A percentile compares a stretch with the other conserved stretches of the same genome.
phyloP scores from a whole-genome alignment of 2,329 filamentous ascomycete species.

The Zelopaecilomyces penicillatus region DNA sequence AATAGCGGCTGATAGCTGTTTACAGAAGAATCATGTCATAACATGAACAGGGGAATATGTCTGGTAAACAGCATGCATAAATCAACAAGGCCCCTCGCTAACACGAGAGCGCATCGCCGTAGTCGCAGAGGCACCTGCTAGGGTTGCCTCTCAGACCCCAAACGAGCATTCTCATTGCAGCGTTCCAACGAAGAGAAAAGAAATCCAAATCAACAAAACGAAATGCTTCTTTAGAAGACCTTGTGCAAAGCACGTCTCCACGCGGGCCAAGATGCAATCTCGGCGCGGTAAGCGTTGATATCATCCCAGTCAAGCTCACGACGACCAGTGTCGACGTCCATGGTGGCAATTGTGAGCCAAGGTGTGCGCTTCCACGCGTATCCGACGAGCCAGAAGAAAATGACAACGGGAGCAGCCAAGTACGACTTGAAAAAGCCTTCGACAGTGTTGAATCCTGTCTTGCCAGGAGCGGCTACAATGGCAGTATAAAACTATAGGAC shows the following conservation, averaged over 20 bases:
- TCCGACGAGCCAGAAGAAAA: constrained; percentile 48
- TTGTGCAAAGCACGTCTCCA: constrained; percentile 37
- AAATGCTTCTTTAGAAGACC: constrained; percentile 26
- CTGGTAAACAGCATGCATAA: too few relatives aligned
- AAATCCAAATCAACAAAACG: background rate
- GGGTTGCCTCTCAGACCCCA: too few relatives aligned
- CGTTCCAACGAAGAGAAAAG: background rate
- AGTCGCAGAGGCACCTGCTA: too few relatives aligned
- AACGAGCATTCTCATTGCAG: too few relatives aligned
- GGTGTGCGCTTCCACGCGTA: constrained; percentile 59
- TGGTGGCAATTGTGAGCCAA: constrained; percentile 50
- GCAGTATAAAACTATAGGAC: constrained; percentile 39
- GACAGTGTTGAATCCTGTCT: constrained; percentile 28
- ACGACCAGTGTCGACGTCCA: constrained; percentile 60
- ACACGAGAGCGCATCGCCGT: too few relatives aligned
- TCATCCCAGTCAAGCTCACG: constrained; percentile 58
- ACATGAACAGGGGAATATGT: background rate
- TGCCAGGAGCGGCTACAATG: constrained; percentile 27
- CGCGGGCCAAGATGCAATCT: constrained; percentile 41
- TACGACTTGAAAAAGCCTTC: constrained; percentile 48
- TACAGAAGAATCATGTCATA: constrained; percentile 7
- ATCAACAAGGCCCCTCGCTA: too few relatives aligned
- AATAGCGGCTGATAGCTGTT: constrained; percentile 9
- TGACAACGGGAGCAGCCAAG: constrained; percentile 45
- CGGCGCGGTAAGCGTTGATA: constrained; percentile 46